Percentiles rank a stretch among this genome's conserved stretches.
These are phyloP conservation scores for Venustampulla echinocandica DNA, from an alignment of 495 filamentous ascomycete genomes.

Conservation along the genomic window DNA sequence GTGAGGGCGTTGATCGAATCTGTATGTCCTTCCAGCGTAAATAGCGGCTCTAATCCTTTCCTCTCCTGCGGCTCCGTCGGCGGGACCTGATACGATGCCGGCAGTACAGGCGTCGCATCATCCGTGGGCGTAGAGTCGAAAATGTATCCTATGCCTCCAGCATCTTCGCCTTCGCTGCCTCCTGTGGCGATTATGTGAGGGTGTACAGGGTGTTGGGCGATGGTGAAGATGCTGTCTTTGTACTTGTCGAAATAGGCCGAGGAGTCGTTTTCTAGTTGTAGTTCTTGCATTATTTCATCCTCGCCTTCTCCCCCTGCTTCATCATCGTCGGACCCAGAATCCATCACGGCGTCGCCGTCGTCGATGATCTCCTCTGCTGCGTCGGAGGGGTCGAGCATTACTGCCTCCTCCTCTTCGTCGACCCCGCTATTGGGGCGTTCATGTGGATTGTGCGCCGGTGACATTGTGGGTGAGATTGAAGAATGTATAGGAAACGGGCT, in stretches of 20 bases:
- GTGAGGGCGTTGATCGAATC: slow-evolving; percentile 81
- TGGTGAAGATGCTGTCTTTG: slow-evolving; percentile 82
- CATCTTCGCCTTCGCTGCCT: slow-evolving; percentile 72
- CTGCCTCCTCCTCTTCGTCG: slow-evolving; percentile 41
- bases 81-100: slow-evolving; percentile 63
- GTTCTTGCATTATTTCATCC: slow-evolving; percentile 59
- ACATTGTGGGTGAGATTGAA: slow-evolving; percentile 29
- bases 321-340: slow-evolving; percentile 40
- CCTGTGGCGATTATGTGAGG: slow-evolving; percentile 78
- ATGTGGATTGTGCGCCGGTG: slow-evolving; percentile 36
- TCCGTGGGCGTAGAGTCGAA: slow-evolving; percentile 56
- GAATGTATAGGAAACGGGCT: background rate
- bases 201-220: slow-evolving; percentile 80
- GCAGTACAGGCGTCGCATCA: slow-evolving; percentile 56
- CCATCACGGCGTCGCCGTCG: slow-evolving; percentile 70
- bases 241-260: slow-evolving; percentile 84
- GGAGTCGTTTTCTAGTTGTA: slow-evolving; percentile 81
- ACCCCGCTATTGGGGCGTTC: slow-evolving; percentile 30
- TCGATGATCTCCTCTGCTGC: slow-evolving; percentile 57
- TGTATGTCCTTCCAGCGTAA: slow-evolving; percentile 73
- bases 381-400: slow-evolving; percentile 60
- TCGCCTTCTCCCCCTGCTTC: no score
- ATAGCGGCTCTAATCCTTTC: slow-evolving; percentile 44
- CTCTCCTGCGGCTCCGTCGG: slow-evolving; percentile 46
- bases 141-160: slow-evolving; percentile 63